phyloP scores from a whole-genome alignment of 306 rosid genomes.

The Castanospermum australe region DNA sequence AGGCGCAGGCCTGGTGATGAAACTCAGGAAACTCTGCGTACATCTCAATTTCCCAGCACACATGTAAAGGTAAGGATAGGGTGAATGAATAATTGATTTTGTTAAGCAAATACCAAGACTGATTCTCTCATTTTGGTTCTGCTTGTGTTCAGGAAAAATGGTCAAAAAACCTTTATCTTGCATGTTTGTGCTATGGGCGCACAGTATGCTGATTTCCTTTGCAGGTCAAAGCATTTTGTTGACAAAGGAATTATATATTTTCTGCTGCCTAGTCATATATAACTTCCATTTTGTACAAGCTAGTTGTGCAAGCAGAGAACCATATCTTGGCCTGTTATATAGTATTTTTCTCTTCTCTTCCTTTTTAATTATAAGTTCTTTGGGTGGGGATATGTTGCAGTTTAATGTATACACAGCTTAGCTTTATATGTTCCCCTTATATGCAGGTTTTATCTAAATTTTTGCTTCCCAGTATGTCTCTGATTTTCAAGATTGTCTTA shows the following conservation, averaged over 20 bases:
- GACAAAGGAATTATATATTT: constrained; percentile 18
- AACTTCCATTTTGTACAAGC: not conserved
- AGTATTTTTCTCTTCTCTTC: constrained; percentile 14
- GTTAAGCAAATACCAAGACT: not conserved
- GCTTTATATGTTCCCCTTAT: constrained; percentile 11
- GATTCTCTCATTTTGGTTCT: constrained; percentile 10
- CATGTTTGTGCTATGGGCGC: constrained; percentile 90
- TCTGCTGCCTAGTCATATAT: not conserved
- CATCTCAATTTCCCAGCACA: constrained; percentile 93
- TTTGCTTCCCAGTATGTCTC: not conserved
- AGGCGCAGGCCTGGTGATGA: constrained; percentile 85
- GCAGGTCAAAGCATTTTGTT: constrained; percentile 9
- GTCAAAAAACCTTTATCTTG: constrained; percentile 85
- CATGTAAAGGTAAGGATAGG: constrained; percentile 77
- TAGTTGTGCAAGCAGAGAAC: constrained; percentile 20
- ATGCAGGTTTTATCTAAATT: constrained; percentile 10
- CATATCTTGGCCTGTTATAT: constrained; percentile 1
- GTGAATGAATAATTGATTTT: not conserved
- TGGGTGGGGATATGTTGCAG: constrained; percentile 21
- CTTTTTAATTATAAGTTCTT: not conserved
- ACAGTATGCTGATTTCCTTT: constrained; percentile 62
- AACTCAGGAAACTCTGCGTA: constrained; percentile 88
- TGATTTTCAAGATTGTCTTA: constrained; percentile 13
- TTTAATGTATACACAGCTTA: constrained; percentile 19
- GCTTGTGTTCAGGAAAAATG: constrained; percentile 75